Base-by-base conservation (phyloP, 2,329 filamentous ascomycete species). In the Arthrobotrys sphaeroides region DNA sequence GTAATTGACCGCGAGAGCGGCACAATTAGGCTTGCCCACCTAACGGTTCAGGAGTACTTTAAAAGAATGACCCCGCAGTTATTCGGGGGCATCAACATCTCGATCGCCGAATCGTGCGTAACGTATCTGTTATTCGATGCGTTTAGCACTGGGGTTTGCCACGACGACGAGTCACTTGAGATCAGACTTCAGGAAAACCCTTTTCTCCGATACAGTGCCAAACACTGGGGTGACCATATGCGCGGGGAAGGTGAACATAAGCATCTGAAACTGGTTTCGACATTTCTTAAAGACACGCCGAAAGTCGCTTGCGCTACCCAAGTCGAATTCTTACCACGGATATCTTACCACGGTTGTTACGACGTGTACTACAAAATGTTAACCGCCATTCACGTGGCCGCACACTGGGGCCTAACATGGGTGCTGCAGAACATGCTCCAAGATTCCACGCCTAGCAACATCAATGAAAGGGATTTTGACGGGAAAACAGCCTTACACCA, bases 261-360 rank as follows among this genome's bases (percentile, higher is more conserved):
- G 18, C 67, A 65, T n/a, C 16, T 73, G 53, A 42, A 42, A 28
- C 5, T 45, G 16, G 26, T 38, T 77, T 33, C 26, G 42, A n/a
- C 33, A 0, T 38, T 74, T 67, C 43, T 47, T 61, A 38, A 42
- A 7, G 42, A 67, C 78, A 22, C 42, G 64, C 43, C 49, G 51
- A 49, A 77, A 79, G 57, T 77, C 73, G 42, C 80, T 77, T 67
- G 77, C 18, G 66, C 66, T 16, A 70, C 66, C 1, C 66, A 70
- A 38, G 55, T 70, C 24, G 43, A 70, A 55, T 70, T 55, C 16
- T 36, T 70, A 65, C 61, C 69, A 45, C 24, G 60, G 74, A 59
- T 76, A 67, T 20, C 78, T 67, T 22, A 80, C 72, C 43, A 79
- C 78, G 16, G 67, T 80, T 47, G 78, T 78, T 49, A 67, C 47